Base-by-base conservation (phyloP, 2,329 filamentous ascomycete genomes). In the Phialemoniopsis sp. region DNA sequence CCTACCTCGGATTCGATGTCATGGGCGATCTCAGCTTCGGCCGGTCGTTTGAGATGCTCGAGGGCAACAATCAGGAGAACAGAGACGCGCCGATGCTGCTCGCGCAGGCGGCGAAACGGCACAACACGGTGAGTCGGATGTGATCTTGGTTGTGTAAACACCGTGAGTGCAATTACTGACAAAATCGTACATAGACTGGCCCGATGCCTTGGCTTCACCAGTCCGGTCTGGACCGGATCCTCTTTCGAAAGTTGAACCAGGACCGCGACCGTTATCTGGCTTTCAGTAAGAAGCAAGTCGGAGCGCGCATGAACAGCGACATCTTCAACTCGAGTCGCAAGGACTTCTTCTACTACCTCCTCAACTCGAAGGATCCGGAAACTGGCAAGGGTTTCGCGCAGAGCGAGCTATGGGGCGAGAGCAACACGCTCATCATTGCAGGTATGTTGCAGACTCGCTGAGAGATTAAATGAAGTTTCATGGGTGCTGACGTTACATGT, bases 321-420 rank as follows among this genome's bases (percentile, higher is more conserved):
- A 26, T 26, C 21, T 26, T 26, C 21, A 26, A 26, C 21, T 26
- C 74, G 35, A 80, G 79, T 50, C 81, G 83, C 28, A 79, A 82
- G 41, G 85, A 88, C 55, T 87, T 88, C 66, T 87, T 88, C 64
- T 82, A 86, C 60, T 81, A 87, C 57, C 72, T 89, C 10, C 73
- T 88, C 43, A 82, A 81, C 53, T 83, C 84, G 8, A 76, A 76
- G 30, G 84, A 88, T 48, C 82, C 82, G 12, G 82, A 87, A 54
- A 86, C 82, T 1, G 82, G 82, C 38, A 70, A 76, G 41, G 80
- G 80, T 2, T 82, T 87, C 53, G 73, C 69, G 31, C 81, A 71
- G 3, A 73, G 76, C 1, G 83, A 87, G 53, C 73, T 87, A 17
- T 85, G 82, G 80, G 79, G 73, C 36, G 82, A 87, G 56, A 82